phyloP scores from a whole-genome alignment of 23 red algal species.

The Agarophyton chilense region DNA sequence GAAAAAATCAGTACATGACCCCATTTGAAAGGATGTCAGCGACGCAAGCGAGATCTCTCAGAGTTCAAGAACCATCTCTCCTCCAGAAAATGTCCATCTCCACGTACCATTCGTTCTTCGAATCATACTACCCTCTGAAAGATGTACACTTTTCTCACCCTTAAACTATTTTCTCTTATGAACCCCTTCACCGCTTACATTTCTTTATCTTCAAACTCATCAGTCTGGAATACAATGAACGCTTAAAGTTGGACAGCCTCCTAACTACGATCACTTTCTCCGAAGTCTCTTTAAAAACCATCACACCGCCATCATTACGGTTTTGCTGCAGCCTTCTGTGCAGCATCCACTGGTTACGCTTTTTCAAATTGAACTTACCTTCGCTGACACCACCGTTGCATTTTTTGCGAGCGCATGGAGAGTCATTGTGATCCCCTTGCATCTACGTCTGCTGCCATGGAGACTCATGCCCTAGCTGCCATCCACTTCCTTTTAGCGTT shows the following conservation, averaged over 20 bases:
- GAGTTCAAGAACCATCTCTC: not conserved
- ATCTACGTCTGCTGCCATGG: not conserved
- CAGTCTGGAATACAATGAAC: not conserved
- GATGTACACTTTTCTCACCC: not conserved
- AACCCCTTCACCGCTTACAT: not conserved
- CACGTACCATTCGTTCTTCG: no score
- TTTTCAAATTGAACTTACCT: not conserved
- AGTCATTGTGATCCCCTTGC: no score
- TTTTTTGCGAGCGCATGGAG: no score
- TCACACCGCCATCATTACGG: not conserved
- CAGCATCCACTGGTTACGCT: not conserved
- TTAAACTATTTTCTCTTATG: slow-evolving; percentile 32
- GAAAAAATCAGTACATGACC: not conserved
- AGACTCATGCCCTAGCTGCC: no score
- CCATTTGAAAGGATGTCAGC: not conserved
- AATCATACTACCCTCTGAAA: not conserved
- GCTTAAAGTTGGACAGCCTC: not conserved
- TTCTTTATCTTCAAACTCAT: slow-evolving; percentile 1
- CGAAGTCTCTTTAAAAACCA: not conserved
- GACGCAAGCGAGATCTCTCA: not conserved
- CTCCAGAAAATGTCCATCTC: no score
- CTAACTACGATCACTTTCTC: not conserved
- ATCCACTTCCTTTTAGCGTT: no score
- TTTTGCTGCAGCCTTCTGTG: not conserved
- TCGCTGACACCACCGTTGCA: not conserved